Percentiles rank a stretch among this genome's conserved stretches.
Evolutionary conservation across 1,284 basidiomycete species (phyloP).

Genomic region (Ganoderma sp.): DNA sequence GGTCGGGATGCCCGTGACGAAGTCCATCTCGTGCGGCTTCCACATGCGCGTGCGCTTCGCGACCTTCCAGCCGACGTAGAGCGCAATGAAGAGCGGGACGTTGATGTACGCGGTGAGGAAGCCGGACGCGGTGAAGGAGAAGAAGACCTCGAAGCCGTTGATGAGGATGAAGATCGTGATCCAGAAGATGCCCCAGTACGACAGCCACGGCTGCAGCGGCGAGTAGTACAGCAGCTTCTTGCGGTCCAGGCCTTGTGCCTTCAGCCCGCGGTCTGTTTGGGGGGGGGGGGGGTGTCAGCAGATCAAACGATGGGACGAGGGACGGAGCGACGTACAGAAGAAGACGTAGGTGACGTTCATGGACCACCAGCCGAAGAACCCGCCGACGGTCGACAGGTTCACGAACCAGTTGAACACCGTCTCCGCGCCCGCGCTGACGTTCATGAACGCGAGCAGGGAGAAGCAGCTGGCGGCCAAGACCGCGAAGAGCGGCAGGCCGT

Average conservation of each 20-base stretch:
- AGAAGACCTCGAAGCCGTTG: constrained; percentile 45
- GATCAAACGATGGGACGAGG: too few relatives aligned
- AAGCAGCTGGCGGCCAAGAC: constrained; percentile 52
- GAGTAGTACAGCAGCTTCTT: constrained; percentile 60
- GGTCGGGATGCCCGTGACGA: constrained; percentile 60
- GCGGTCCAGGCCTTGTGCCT: constrained; percentile 62
- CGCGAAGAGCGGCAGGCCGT: constrained; percentile 73
- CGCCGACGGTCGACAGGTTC: constrained; percentile 62
- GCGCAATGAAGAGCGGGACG: constrained; percentile 55
- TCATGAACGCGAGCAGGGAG: constrained; percentile 60
- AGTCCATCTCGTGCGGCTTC: constrained; percentile 63
- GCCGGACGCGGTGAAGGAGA: constrained; percentile 58
- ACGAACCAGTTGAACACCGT: constrained; percentile 59
- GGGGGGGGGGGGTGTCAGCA: too few relatives aligned
- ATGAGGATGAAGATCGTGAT: constrained; percentile 49
- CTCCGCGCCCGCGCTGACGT: constrained; percentile 41
- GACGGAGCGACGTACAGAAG: constrained; percentile 56
- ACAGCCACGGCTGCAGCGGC: constrained; percentile 48
- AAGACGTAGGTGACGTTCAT: constrained; percentile 78
- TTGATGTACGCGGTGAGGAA: constrained; percentile 66
- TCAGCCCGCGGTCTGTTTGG: constrained; percentile 56
- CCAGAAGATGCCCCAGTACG: constrained; percentile 49
- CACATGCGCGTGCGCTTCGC: constrained; percentile 58
- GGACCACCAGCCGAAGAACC: constrained; percentile 70
- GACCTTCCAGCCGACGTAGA: constrained; percentile 60